Evolutionary conservation across 768 basidiomycete species (phyloP).

Genomic region (Psilocybe sp.): DNA sequence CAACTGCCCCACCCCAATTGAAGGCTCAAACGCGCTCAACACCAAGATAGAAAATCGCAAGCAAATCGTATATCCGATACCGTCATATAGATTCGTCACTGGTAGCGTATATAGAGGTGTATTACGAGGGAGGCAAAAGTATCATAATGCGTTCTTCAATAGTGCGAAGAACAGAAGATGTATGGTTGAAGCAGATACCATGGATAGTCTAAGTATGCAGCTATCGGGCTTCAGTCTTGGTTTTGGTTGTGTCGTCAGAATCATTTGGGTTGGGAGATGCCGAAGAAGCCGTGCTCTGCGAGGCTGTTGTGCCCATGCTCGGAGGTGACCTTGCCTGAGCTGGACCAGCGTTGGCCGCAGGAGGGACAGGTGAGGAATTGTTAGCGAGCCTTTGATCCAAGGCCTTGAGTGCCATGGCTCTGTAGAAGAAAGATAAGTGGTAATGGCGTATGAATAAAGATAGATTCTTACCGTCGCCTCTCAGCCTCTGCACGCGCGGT

Average conservation of each 20-base stretch:
- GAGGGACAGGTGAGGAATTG: constrained; percentile 41
- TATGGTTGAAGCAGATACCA: constrained; percentile 4
- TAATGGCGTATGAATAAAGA: background rate
- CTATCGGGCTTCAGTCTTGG: constrained; percentile 29
- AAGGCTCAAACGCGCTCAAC: background rate
- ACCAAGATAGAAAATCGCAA: background rate
- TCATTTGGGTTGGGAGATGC: constrained; percentile 31
- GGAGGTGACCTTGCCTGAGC: constrained; percentile 24
- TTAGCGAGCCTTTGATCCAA: constrained; percentile 90
- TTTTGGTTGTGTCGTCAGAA: constrained; percentile 21
- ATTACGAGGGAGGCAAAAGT: constrained; percentile 10
- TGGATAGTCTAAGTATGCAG: background rate
- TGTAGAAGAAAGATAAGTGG: constrained; percentile 27
- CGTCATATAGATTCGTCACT: constrained; percentile 1
- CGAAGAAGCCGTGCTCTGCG: constrained; percentile 28
- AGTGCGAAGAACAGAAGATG: constrained; percentile 10
- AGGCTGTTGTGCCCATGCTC: constrained; percentile 27
- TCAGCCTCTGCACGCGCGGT: constrained; percentile 96
- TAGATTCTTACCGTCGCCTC: constrained; percentile 69
- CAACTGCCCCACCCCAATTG: too few relatives aligned
- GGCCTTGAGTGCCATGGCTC: constrained; percentile 94
- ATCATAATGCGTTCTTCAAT: constrained; percentile 14
- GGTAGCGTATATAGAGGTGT: constrained; percentile 4
- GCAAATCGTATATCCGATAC: background rate
- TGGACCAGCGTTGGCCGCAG: constrained; percentile 29